Base-by-base conservation (phyloP, 2,329 filamentous ascomycete genomes). In the Arthrobotrys sinensis region DNA sequence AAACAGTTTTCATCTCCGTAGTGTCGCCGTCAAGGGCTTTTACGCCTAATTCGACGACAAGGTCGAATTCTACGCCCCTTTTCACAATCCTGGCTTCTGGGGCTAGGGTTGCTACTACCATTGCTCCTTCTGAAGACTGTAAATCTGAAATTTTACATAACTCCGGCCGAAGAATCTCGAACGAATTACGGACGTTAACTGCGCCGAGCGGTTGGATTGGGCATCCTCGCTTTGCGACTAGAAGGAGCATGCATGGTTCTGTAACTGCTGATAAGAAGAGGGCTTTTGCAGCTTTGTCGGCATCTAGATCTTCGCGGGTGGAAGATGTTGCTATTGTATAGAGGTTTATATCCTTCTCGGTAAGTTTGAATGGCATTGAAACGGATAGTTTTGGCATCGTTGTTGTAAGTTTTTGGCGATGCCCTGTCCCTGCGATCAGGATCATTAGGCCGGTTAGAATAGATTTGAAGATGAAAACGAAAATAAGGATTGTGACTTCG, bases 341-440 rank as follows among this genome's bases (percentile, higher is more conserved):
- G 21, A 40, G 38, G 16, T 53, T 38, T 8, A 77, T 53, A 46
- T 77, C 73, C 7, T 66, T 16, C 12, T 77, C 40, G 50, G 57
- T 77, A 19, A 77, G 11, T 45, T 60, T 68, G 50, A 77, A 70
- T 19, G 73, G 66, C 73, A 77, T 70, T 12, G 73, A 77, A 24
- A 77, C 19, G 3, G 73, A 77, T 71, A 77, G n/a, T 28, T 70
- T 77, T 40, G 73, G 66, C 40, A 70, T 48, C 50, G 55, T 19
- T 12, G 73, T 77, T 38, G 64, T 77, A 5, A 16, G 6, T 19
- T 43, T 62, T 55, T 36, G 46, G 34, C 48, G 63, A 12, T 55
- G 46, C 36, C 71, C 64, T 5, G 64, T 40, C 8, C 71, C 71
- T 6, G 40, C 64, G 45, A 76, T 64, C 11, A 70, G 57, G 19